Evolutionary conservation across 805 yeast species (phyloP).

Genomic region (Lachancea kluyveri): DNA sequence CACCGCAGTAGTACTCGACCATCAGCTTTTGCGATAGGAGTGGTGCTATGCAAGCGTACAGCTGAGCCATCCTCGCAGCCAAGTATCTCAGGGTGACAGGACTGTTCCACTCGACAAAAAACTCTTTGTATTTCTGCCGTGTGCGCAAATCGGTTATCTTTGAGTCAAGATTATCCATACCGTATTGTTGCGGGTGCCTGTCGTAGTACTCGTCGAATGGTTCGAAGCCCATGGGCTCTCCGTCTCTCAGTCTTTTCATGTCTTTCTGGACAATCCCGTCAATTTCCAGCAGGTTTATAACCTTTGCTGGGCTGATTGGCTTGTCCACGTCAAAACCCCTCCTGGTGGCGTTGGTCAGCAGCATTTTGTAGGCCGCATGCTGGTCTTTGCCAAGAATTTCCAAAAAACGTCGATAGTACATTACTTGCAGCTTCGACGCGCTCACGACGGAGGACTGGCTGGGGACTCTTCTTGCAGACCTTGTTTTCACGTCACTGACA

Average conservation of each 20-base stretch:
- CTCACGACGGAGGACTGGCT: constrained; percentile 41
- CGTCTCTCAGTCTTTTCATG: constrained; percentile 39
- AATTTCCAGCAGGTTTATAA: constrained; percentile 34
- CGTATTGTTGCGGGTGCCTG: constrained; percentile 8
- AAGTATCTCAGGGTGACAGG: constrained; percentile 54
- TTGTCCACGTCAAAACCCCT: constrained; percentile 44
- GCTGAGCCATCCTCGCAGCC: constrained; percentile 48
- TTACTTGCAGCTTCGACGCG: constrained; percentile 53
- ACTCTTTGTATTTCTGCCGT: constrained; percentile 22
- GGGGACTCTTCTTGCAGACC: constrained; percentile 41
- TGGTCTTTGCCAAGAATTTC: constrained; percentile 30
- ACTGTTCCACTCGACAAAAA: constrained; percentile 40
- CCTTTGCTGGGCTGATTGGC: constrained; percentile 39
- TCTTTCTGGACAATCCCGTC: constrained; percentile 38
- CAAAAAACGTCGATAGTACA: constrained; percentile 49
- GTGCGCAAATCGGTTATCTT: constrained; percentile 14
- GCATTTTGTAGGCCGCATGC: constrained; percentile 34
- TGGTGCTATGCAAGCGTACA: constrained; percentile 23
- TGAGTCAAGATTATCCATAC: constrained; percentile 13
- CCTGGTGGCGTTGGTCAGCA: constrained; percentile 41
- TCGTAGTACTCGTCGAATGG: constrained; percentile 32
- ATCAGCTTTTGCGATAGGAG: constrained; percentile 34
- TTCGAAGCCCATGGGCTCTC: constrained; percentile 37
- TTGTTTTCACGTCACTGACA: constrained; percentile 58
- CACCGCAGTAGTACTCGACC: constrained; percentile 49